Base-by-base conservation (phyloP, 371 early-diverging fungal species). In the Mortierella sp. region DNA sequence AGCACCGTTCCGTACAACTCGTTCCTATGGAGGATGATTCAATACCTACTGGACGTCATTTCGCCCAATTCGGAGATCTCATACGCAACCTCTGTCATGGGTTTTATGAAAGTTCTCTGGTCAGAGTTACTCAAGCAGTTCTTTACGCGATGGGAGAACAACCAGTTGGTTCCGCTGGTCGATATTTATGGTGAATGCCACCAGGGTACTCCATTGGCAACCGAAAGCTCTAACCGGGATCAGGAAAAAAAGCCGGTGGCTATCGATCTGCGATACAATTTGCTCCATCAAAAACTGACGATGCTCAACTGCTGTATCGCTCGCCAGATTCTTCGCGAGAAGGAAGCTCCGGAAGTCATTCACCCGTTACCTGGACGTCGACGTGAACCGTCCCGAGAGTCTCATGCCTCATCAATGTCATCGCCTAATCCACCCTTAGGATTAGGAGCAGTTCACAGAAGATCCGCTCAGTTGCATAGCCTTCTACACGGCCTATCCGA, bases 301-400 rank as follows among this genome's bases (percentile, higher is more conserved):
- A 94, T 96, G 95, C 78, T 96, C 38, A 95, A 95, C 67, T 94
- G 91, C 61, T 95, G 96, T 72, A 86, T 91, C 39, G 73, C 84
- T 18, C 89, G 91, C 39, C 82, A 84, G 43, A 71, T 81, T 27
- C 28, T 39, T 16, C 53, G 62, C 26, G 64, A 79, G 50, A 79
- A 62, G 51, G 78, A 76, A 10, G 39, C 60, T 1, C 60, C 70
- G 0, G 30, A 26, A 23, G 27, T 54, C 27, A n/a, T 70, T 3
- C 59, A 66, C 28, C 59, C 78, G 14, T 26, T 70, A 3, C 5
- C 38, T 21, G 65, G 28, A 24, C 62, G 60, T 6, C 62, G 38
- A 34, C 58, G 46, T 42, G 58, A 70, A 13, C 34, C 34, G 34
- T 34, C 10, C 34, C 7, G 10, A 10, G 34, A 34, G 7, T 34